These are phyloP conservation scores for Mycena indigotica DNA, from an alignment of 768 basidiomycete species.

Conservation along the genomic window DNA sequence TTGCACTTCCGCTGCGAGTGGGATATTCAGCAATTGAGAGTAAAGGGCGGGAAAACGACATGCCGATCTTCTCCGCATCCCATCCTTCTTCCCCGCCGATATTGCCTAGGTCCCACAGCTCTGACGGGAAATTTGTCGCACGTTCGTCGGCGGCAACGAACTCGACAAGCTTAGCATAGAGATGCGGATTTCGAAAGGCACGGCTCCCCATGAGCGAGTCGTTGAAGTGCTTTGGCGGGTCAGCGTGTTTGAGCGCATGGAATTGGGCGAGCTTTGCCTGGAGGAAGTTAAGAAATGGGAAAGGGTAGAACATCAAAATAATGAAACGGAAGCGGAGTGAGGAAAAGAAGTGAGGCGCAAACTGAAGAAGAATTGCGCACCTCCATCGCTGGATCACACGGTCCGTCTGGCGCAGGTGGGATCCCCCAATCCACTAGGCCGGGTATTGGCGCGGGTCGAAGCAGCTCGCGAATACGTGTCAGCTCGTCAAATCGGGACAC, in stretches of 20 bases:
- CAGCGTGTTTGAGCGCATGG: constrained; percentile 64
- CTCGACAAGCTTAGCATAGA: constrained; percentile 94
- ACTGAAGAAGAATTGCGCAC: constrained; percentile 38
- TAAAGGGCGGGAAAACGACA: constrained; percentile 39
- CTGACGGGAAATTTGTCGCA: constrained; percentile 75
- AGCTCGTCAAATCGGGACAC: constrained; percentile 49
- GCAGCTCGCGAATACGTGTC: constrained; percentile 51
- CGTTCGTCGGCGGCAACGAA: constrained; percentile 91
- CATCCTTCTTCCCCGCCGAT: constrained; percentile 69
- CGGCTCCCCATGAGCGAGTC: constrained; percentile 92
- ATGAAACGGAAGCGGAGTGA: no score
- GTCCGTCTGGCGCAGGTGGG: constrained; percentile 53
- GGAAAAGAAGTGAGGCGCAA: no score
- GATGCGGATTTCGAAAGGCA: constrained; percentile 93
- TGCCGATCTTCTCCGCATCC: constrained; percentile 80
- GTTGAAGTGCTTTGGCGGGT: constrained; percentile 85
- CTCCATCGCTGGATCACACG: constrained; percentile 64
- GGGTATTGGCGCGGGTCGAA: constrained; percentile 65
- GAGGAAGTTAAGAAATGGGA: neutral
- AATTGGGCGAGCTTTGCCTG: constrained; percentile 86
- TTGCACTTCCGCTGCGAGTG: constrained; percentile 56
- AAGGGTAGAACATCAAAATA: no score
- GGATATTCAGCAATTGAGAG: constrained; percentile 11
- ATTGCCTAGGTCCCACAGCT: constrained; percentile 73
- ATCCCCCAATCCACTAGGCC: constrained; percentile 79